Base-by-base conservation (phyloP, 257 asterid genomes). In the Henckelia pumila region DNA sequence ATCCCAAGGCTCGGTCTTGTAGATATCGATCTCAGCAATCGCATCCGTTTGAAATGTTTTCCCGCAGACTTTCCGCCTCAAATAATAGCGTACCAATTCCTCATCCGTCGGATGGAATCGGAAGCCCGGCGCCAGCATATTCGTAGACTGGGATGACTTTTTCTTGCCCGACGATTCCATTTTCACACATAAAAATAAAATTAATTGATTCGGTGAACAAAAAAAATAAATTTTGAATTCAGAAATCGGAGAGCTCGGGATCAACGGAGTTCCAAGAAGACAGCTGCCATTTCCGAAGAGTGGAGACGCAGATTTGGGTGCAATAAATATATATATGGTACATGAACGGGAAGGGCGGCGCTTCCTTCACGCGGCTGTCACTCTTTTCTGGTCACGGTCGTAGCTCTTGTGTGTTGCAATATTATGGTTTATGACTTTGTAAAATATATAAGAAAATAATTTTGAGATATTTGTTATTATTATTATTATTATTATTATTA, bases 1-100 rank as follows among this genome's bases (percentile, higher is more conserved):
- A 35, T 81, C 89, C 89, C 86, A 81, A 17, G 89, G 89, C 73
- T 84, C 89, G 53, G 71, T 74, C 73, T 78, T 84, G 79, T 84
- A 84, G 10, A 84, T 81, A 76, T 81, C 86, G 66, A 84, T 67
- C 21, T 81, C 83, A 8, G 89, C 79, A 24, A 84, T 84, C 1
- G 82, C 79, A 64, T 79, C 86, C n/a, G 70, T 59, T 21, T 73
- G 62, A 47, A 81, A 77, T 8, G 86, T 63, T 40, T 72, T 79
- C 4, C 78, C 78, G 26, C 73, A 33, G n/a, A 81, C 24, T 73
- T 81, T 84, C 9, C 89, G 71, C 59, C 81, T 52, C 13, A 84
- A 64, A 69, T 84, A 84, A 35, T 84, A 84, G 11, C 78, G 67
- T 21, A 84, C 89, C 67, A 84, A 75, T 63, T 84, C 89, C 57